These are phyloP conservation scores for Psilocybe tampanensis DNA, from an alignment of 768 basidiomycete genomes.

Conservation along the genomic window DNA sequence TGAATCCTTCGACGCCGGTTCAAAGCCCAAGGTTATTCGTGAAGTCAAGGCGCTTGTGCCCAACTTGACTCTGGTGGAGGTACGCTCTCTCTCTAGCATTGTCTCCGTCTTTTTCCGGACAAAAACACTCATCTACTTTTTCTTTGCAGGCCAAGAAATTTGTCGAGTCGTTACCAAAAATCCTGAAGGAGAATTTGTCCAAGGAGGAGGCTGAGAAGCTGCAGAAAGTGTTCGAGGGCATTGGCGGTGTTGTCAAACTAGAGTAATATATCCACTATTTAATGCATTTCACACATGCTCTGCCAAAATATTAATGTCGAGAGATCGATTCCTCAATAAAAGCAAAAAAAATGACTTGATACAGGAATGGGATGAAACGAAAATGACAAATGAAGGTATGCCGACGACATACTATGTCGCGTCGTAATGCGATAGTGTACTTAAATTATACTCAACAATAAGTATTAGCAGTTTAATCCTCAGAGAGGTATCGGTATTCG, in stretches of 20 bases:
- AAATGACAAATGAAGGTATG: slow-evolving; percentile 10
- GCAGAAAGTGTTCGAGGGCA: slow-evolving; percentile 83
- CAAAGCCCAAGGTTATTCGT: slow-evolving; percentile 96
- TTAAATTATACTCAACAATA: neutral
- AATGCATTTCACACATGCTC: slow-evolving; percentile 18
- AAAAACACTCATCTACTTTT: neutral
- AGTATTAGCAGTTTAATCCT: slow-evolving; percentile 57
- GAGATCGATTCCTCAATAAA: slow-evolving; percentile 12
- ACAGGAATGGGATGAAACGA: slow-evolving; percentile 13
- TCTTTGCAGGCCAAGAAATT: slow-evolving; percentile 92
- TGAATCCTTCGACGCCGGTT: slow-evolving; percentile 88
- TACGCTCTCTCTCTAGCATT: slow-evolving; percentile 46
- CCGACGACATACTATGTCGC: neutral
- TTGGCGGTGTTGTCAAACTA: slow-evolving; percentile 87
- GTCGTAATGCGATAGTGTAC: neutral
- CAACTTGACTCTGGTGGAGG: slow-evolving; percentile 96
- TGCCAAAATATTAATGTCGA: slow-evolving; percentile 22
- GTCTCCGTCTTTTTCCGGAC: neutral
- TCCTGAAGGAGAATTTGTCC: slow-evolving; percentile 90
- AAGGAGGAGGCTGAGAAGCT: slow-evolving; percentile 99
- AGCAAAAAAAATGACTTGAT: slow-evolving; percentile 24
- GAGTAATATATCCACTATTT: slow-evolving; percentile 51
- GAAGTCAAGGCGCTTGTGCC: slow-evolving; percentile 97
- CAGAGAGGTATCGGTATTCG: slow-evolving; percentile 92
- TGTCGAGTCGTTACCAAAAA: slow-evolving; percentile 92